A percentile compares a stretch with the other conserved stretches of the same genome.
These are phyloP conservation scores for Eucalyptus marginata DNA, from an alignment of 345 rosid genomes.

Conservation along the genomic window DNA sequence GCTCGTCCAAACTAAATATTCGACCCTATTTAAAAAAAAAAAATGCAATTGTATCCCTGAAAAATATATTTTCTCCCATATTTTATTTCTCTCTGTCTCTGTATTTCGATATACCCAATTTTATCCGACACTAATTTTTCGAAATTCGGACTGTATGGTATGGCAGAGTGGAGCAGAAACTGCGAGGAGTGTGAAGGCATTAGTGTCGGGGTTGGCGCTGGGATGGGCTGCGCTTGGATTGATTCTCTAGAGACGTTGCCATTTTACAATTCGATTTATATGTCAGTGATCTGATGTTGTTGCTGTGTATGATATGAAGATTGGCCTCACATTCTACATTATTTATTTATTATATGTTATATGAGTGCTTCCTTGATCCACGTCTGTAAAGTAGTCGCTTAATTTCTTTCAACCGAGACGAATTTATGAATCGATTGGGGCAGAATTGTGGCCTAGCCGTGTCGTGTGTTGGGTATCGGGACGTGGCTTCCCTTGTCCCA, in stretches of 20 bases:
- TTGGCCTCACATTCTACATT: background rate
- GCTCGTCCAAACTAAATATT: background rate
- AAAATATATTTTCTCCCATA: background rate
- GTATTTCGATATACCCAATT: background rate
- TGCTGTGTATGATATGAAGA: background rate
- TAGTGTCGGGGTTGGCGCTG: conserved; percentile 3
- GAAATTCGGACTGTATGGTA: background rate
- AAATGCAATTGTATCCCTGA: background rate
- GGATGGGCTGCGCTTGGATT: conserved; percentile 10
- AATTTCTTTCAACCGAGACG: background rate
- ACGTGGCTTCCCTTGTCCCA: background rate
- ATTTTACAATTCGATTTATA: background rate
- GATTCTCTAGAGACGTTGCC: background rate
- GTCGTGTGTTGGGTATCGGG: background rate
- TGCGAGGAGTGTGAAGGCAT: conserved; percentile 1
- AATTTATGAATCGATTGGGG: background rate
- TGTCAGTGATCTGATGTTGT: background rate
- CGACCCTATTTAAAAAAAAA: background rate
- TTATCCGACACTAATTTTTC: background rate
- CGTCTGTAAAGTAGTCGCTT: background rate
- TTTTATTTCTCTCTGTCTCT: background rate
- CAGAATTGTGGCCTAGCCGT: background rate
- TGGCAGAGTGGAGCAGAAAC: conserved; percentile 21
- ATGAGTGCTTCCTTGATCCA: background rate
- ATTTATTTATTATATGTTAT: background rate